phyloP scores from a whole-genome alignment of 345 rosid genomes.

The Odontarrhena argentea region DNA sequence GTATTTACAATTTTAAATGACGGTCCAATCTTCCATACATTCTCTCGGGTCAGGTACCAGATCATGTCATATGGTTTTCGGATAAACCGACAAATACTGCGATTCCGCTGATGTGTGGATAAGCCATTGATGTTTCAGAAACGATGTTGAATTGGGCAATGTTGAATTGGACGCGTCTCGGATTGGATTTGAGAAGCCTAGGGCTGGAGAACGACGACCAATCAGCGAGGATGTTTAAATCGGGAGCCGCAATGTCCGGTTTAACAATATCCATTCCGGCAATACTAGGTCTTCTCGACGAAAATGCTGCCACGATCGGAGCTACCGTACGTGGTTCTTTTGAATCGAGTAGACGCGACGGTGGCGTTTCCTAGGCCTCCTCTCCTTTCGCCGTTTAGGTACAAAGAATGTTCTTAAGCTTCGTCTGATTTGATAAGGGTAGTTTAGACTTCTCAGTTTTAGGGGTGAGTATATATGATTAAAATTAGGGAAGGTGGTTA shows the following conservation, averaged over 20 bases:
- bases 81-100: constrained; percentile 38
- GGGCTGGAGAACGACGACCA: constrained; percentile 68
- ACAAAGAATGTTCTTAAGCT: too few species aligned
- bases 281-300: constrained; percentile 74
- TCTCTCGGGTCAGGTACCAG: too few species aligned
- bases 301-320: constrained; percentile 71
- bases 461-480: too few species aligned
- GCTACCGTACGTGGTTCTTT: constrained; percentile 66
- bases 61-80: too few species aligned
- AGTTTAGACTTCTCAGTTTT: too few species aligned
- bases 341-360: constrained; percentile 55
- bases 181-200: constrained; percentile 48
- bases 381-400: too few species aligned
- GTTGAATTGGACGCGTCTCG: constrained; percentile 59
- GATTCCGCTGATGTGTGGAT: constrained; percentile 80
- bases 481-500: too few species aligned
- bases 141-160: constrained; percentile 37
- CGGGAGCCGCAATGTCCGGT: constrained; percentile 85
- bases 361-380: constrained; percentile 36
- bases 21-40: too few species aligned
- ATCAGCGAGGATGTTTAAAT: constrained; percentile 75
- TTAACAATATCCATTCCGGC: constrained; percentile 61
- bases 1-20: too few species aligned
- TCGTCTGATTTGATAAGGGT: too few species aligned
- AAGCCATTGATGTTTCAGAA: constrained; percentile 91